Base-by-base conservation (phyloP, 2,329 filamentous ascomycete species). In the Exophiala aquamarina region DNA sequence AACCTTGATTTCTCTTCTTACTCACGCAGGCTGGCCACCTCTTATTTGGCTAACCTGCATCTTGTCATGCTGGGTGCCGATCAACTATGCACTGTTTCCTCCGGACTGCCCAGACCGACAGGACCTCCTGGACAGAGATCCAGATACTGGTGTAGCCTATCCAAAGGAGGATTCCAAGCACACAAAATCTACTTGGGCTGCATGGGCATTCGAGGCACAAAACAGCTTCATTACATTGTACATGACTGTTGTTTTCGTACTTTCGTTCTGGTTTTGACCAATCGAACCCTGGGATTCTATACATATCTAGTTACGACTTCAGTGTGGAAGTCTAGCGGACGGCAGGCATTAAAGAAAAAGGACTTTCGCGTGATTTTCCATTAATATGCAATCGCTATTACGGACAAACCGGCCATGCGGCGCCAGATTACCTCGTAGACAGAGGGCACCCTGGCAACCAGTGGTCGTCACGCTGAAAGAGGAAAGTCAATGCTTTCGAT, bases 21-120 rank as follows among this genome's bases (percentile, higher is more conserved):
- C 77, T 1, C 76, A 80, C 57, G 76, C 75, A n/a, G 74, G 73
- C 61, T 82, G 78, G 78, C 77, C 77, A 7, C 78, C 78, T 2
- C 55, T 79, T 37, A 73, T 76, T 2, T 79, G 77, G 63, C 48
- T 78, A 37, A 72, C 73, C 58, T 69, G 72, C 39, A 69, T 70
- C 64, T 68, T 65, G 52, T 73, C 72, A 1, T 63, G 75, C 19
- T 78, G 73, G 72, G 73, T 70, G 1, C 79, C 79, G 0, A 67
- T 83, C 39, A 64, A 66, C 2, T 82, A 83, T 59, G 75, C 77
- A 19, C 72, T 83, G 46, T 74, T 72, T 52, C 79, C 79, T 2
- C 79, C 79, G 0, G 63, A 59, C 7, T 70, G 77, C 63, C 76
- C 77, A 0, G 73, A 77, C 31, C 69, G 78, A 28, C 72, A 79